phyloP scores from a whole-genome alignment of 106 monocot genomes.

The Amphibolis antarctica region DNA sequence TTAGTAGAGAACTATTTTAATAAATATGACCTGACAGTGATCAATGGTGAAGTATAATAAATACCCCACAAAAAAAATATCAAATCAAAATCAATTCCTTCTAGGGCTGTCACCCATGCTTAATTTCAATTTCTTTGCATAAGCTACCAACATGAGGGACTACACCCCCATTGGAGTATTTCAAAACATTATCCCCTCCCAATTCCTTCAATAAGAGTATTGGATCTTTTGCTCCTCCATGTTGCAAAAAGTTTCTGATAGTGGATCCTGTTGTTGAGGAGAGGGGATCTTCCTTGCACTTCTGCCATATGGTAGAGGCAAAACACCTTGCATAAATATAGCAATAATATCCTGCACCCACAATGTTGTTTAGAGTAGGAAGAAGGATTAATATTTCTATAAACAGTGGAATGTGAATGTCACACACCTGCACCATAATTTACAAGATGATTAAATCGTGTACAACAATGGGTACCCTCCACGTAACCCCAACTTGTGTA shows the following conservation, averaged over 20 bases:
- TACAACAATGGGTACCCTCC: slow-evolving; percentile 84
- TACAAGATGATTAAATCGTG: slow-evolving; percentile 78
- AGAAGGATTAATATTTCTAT: not conserved
- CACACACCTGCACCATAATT: slow-evolving; percentile 81
- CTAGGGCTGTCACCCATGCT: not conserved
- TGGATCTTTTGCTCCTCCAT: slow-evolving; percentile 81
- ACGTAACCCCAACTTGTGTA: slow-evolving; percentile 70
- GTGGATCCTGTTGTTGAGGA: slow-evolving; percentile 42
- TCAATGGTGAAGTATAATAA: too few relatives aligned
- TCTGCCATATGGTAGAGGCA: slow-evolving; percentile 76
- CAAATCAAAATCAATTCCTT: too few relatives aligned
- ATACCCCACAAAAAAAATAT: too few relatives aligned
- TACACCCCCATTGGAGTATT: slow-evolving; percentile 34
- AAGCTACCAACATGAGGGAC: slow-evolving; percentile 59
- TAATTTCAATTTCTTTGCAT: slow-evolving; percentile 31
- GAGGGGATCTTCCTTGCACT: slow-evolving; percentile 71
- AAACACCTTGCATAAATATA: slow-evolving; percentile 91
- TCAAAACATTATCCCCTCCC: slow-evolving; percentile 35
- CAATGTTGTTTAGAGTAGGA: not conserved
- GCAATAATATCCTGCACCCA: slow-evolving; percentile 69
- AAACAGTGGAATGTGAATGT: not conserved
- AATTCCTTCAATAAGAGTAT: slow-evolving; percentile 41
- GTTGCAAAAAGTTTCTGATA: slow-evolving; percentile 53
- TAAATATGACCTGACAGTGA: too few relatives aligned
- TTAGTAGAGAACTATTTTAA: too few relatives aligned